phyloP scores from a whole-genome alignment of 1,139 yeast species.

The Hemisphaericaspora xylofermentans region DNA sequence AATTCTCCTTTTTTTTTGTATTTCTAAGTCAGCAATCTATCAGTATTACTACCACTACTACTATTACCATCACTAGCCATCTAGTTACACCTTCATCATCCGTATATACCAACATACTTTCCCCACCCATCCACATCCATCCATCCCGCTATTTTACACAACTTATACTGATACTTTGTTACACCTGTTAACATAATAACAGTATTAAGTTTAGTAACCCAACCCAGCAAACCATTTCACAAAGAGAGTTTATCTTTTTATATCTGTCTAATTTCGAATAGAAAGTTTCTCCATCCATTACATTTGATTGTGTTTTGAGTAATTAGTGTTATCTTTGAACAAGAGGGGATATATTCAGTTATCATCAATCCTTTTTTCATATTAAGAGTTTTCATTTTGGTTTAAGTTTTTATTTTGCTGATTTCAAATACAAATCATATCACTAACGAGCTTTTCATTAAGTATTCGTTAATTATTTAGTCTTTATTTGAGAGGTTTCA shows the following conservation, averaged over 20 bases:
- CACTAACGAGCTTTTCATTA: conserved; percentile 41
- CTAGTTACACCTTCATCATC: too few species aligned
- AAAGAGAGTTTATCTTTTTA: too few species aligned
- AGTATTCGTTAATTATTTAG: conserved; percentile 37
- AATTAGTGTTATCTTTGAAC: not conserved
- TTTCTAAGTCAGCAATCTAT: not conserved
- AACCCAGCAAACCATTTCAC: too few species aligned
- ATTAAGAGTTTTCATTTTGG: not conserved
- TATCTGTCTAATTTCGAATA: too few species aligned
- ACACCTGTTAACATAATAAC: too few species aligned
- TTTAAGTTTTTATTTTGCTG: not conserved
- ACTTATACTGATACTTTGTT: too few species aligned
- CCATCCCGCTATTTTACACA: not conserved
- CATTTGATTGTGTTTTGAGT: too few species aligned
- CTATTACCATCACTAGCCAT: too few species aligned
- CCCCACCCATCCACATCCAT: not conserved
- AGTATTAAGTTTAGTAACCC: too few species aligned
- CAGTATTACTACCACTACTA: too few species aligned
- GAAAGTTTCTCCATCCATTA: too few species aligned
- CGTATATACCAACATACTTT: too few species aligned
- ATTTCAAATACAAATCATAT: not conserved
- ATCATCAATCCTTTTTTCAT: not conserved
- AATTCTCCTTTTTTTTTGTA: not conserved
- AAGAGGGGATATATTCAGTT: not conserved
- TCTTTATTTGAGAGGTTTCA: not conserved